phyloP scores from a whole-genome alignment of 441 rosid genomes.

The Pelargonium australe region DNA sequence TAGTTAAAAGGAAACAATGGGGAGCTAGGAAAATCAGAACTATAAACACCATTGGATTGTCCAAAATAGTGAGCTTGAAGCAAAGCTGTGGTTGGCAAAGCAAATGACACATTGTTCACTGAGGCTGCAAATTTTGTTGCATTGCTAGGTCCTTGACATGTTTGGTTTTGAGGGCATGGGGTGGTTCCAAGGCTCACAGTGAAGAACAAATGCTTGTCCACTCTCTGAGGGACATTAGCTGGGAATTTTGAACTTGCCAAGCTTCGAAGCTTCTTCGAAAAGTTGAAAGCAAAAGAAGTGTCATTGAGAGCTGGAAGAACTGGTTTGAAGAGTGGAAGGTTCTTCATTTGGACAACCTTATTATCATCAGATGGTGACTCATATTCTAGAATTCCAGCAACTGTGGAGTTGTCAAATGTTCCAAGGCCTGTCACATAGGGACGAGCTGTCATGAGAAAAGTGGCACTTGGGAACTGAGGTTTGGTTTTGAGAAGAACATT shows the following conservation, averaged over 20 bases:
- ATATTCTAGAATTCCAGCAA: constrained; percentile 25
- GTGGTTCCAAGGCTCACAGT: constrained; percentile 44
- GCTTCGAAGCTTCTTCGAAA: constrained; percentile 34
- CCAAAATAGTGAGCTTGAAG: constrained; percentile 55
- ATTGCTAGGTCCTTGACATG: constrained; percentile 17
- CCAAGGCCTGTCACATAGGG: constrained; percentile 43
- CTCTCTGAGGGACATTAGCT: constrained; percentile 43
- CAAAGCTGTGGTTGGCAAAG: constrained; percentile 39
- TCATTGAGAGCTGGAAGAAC: constrained; percentile 46
- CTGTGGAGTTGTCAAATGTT: constrained; percentile 32
- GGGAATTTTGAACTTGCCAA: constrained; percentile 37
- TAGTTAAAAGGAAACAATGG: constrained; percentile 52
- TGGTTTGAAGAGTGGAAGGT: constrained; percentile 32
- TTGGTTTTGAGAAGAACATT: constrained; percentile 47
- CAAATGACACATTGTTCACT: constrained; percentile 50
- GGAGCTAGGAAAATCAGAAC: constrained; percentile 47
- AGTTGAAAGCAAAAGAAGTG: constrained; percentile 34
- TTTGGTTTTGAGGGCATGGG: constrained; percentile 35
- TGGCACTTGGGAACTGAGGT: constrained; percentile 23
- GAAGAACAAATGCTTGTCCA: constrained; percentile 45
- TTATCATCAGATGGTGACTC: not conserved
- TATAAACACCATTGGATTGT: constrained; percentile 38
- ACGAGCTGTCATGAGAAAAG: constrained; percentile 47
- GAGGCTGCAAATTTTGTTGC: constrained; percentile 46
- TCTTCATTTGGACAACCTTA: constrained; percentile 35